Conservation (phyloP, 2,329 filamentous ascomycete genomes). For the Colletotrichum lindemuthianum region DNA sequence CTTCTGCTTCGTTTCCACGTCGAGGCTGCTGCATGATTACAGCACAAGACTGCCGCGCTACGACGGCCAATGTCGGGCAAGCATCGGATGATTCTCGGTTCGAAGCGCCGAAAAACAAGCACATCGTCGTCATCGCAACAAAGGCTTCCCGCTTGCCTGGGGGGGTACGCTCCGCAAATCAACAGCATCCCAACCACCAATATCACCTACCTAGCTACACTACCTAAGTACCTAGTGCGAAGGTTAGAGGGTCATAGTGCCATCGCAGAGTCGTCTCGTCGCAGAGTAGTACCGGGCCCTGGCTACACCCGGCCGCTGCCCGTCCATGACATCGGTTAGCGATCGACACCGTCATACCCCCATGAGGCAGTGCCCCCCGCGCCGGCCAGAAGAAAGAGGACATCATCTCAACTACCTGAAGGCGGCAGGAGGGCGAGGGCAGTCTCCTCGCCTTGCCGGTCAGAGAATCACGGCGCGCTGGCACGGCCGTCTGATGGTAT, state of each 20-base stretch:
- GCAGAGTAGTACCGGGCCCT: constrained; percentile 1
- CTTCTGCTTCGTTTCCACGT: background rate
- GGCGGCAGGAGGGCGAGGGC: no score
- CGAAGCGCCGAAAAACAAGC: constrained; percentile 4
- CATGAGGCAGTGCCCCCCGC: constrained; percentile 8
- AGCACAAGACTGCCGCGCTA: no score
- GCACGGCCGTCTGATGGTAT: constrained; percentile 17
- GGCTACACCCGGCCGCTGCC: constrained; percentile 20
- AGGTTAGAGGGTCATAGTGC: constrained; percentile 12
- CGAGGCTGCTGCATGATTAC: constrained; percentile 7
- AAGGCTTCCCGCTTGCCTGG: background rate
- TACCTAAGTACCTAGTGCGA: background rate
- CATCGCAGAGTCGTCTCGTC: constrained; percentile 8
- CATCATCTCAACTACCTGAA: background rate
- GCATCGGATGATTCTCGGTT: background rate
- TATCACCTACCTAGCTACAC: background rate
- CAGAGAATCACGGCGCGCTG: background rate
- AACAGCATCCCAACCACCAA: constrained; percentile 2
- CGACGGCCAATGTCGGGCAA: background rate
- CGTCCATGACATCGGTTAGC: constrained; percentile 25
- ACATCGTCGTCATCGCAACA: constrained; percentile 19
- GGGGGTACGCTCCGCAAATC: constrained; percentile 15
- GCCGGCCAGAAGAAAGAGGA: constrained; percentile 13
- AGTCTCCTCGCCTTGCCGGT: constrained; percentile 17
- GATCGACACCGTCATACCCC: constrained; percentile 23